Percentiles rank a stretch among this genome's conserved stretches.
These are phyloP conservation scores for Kluyveromyces sp. DNA, from an alignment of 1,139 yeast species.

Conservation along the genomic window DNA sequence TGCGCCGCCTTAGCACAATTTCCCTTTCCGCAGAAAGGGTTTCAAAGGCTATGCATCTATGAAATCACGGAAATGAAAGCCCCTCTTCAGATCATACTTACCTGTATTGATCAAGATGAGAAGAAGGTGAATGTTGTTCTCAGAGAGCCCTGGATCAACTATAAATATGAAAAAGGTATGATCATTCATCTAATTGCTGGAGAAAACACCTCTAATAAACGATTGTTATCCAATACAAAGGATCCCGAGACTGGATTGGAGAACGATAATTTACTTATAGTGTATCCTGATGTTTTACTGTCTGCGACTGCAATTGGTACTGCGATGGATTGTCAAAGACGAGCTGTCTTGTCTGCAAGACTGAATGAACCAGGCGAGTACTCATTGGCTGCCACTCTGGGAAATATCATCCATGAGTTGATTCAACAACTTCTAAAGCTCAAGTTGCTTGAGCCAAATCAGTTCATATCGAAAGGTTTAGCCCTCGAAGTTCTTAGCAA, in stretches of 20 bases:
- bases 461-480: slow-evolving; percentile 4
- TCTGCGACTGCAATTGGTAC: slow-evolving; percentile 81
- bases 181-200: slow-evolving; percentile 53
- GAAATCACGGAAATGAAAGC: slow-evolving; percentile 32
- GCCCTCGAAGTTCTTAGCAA: slow-evolving; percentile 34
- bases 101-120: slow-evolving; percentile 38
- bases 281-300: slow-evolving; percentile 77
- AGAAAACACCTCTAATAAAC: slow-evolving; percentile 34
- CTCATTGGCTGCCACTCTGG: slow-evolving; percentile 59
- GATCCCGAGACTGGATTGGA: slow-evolving; percentile 45
- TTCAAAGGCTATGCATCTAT: slow-evolving; percentile 42
- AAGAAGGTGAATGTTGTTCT: slow-evolving; percentile 39
- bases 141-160: slow-evolving; percentile 43
- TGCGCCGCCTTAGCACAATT: slow-evolving; percentile 34
- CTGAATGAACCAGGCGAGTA: slow-evolving; percentile 51
- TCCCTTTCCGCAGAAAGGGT: slow-evolving; percentile 41
- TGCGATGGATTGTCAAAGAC: slow-evolving; percentile 65
- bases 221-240: slow-evolving; percentile 27
- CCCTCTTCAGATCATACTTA: slow-evolving; percentile 44
- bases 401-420: slow-evolving; percentile 70
- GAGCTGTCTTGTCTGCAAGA: slow-evolving; percentile 54
- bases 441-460: slow-evolving; percentile 31
- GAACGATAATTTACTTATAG: slow-evolving; percentile 53
- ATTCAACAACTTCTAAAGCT: slow-evolving; percentile 60
- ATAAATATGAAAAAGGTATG: slow-evolving; percentile 43